phyloP scores from a whole-genome alignment of 2,329 filamentous ascomycete genomes.

The Claviceps spartinae region DNA sequence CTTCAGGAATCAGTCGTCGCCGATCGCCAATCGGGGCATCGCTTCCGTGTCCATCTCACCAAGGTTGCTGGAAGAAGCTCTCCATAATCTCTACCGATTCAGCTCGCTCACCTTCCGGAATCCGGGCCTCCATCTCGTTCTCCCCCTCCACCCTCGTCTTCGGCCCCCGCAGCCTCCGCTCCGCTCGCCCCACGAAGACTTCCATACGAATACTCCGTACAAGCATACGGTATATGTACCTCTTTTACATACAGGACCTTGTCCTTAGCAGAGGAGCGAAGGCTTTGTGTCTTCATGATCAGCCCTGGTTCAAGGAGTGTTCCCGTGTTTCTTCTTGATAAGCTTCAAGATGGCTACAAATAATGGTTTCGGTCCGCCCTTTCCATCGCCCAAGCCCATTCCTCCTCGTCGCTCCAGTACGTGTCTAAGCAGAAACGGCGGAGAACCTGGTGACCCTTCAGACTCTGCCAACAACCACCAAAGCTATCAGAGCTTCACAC shows the following conservation, averaged over 20 bases:
- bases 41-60: background rate
- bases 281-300: background rate
- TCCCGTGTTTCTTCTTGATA: background rate
- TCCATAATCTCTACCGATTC: background rate
- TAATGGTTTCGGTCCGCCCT: background rate
- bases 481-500: slow-evolving; percentile 5
- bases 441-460: background rate
- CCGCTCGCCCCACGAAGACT: background rate
- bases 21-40: background rate
- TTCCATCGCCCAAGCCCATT: slow-evolving; percentile 26
- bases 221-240: too few species aligned
- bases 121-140: too few species aligned
- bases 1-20: background rate
- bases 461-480: background rate
- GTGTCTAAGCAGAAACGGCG: slow-evolving; percentile 12
- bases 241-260: too few species aligned
- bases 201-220: background rate
- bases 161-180: background rate
- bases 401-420: slow-evolving; percentile 56
- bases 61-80: background rate
- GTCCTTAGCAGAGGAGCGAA: background rate
- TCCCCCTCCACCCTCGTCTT: background rate
- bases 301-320: background rate
- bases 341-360: slow-evolving; percentile 10
- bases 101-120: background rate